Base-by-base conservation (phyloP, 1,139 yeast species). In the Suhomyces bokatorum region DNA sequence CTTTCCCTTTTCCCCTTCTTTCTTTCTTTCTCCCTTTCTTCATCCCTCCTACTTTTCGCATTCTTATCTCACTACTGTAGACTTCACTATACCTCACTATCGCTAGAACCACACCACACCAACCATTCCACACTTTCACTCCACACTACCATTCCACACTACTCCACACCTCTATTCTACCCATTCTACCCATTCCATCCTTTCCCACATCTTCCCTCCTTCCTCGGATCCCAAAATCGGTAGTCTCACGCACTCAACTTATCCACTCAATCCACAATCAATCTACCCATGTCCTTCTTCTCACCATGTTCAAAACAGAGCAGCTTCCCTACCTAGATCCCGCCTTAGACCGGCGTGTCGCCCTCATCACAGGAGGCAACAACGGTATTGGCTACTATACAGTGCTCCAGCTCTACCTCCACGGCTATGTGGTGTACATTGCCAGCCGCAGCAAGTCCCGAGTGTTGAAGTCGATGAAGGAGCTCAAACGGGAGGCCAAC, bases 341-440 rank as follows among this genome's bases (percentile, higher is more conserved):
- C 3, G 42, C 45, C 15, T 46, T 39, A n/a, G 69, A 66, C 39
- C 60, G 74, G 42, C 52, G 66, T 40, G 70, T 70, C n/a, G 78
- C 70, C 11, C 59, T 72, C 14, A 60, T 74, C 26, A 73, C 78
- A 6, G 78, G 78, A 3, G 78, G 78, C 15, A 70, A 68, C 47
- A 66, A 70, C 36, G 79, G 79, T 12, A 69, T 73, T 41, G 78
- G 79, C 15, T 73, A 60, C 63, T 70, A 58, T 46, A 70, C 77
- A 5, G 70, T 68, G 11, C 59, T 72, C 33, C 73, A 73, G 46
- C 64, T 74, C 32, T 71, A 68, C 46, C 62, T 72, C 35, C 78
- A 72, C 47, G 79, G 79, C 3, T 73, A 63, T 47, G 58, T 62
- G 13, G 69, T 73, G 13, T 74, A 73, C 48, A 54, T 74, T 45